Evolutionary conservation across 345 rosid genomes (phyloP).

Genomic region (Ricinus communis): DNA sequence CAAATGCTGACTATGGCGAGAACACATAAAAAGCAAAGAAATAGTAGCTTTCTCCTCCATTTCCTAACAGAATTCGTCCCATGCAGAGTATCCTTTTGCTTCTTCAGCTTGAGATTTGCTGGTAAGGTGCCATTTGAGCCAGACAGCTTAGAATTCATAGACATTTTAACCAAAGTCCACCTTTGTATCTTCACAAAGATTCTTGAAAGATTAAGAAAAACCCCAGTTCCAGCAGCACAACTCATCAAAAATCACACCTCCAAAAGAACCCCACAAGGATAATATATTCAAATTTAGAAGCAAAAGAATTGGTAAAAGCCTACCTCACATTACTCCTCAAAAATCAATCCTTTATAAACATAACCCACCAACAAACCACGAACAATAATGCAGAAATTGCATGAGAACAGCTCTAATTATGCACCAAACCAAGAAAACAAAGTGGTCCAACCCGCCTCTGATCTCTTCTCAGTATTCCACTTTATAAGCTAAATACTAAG

Average conservation of each 20-base stretch:
- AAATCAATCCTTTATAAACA: constrained; percentile 17
- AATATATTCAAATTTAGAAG: constrained; percentile 25
- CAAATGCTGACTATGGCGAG: constrained; percentile 38
- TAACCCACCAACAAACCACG: constrained; percentile 13
- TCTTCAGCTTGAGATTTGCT: constrained; percentile 41
- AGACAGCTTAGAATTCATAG: constrained; percentile 46
- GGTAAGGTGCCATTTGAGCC: constrained; percentile 41
- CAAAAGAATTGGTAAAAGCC: constrained; percentile 16
- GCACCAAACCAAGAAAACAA: constrained; percentile 24
- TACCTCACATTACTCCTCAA: constrained; percentile 18
- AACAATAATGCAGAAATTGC: constrained; percentile 12
- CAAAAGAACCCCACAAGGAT: constrained; percentile 18
- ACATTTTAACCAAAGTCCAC: constrained; percentile 49
- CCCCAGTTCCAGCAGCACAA: constrained; percentile 42
- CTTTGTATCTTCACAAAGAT: constrained; percentile 29
- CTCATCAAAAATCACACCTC: constrained; percentile 40
- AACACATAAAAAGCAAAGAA: constrained; percentile 42
- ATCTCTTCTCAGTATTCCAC: constrained; percentile 25
- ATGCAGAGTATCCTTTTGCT: constrained; percentile 39
- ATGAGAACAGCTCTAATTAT: constrained; percentile 14
- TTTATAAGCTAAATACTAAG: constrained; percentile 25
- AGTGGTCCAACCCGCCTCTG: constrained; percentile 28
- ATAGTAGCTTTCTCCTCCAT: constrained; percentile 44
- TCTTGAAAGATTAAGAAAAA: constrained; percentile 34
- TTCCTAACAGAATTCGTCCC: constrained; percentile 32